These are phyloP conservation scores for Kazachstania psychrophila DNA, from an alignment of 805 yeast species.

Conservation along the genomic window DNA sequence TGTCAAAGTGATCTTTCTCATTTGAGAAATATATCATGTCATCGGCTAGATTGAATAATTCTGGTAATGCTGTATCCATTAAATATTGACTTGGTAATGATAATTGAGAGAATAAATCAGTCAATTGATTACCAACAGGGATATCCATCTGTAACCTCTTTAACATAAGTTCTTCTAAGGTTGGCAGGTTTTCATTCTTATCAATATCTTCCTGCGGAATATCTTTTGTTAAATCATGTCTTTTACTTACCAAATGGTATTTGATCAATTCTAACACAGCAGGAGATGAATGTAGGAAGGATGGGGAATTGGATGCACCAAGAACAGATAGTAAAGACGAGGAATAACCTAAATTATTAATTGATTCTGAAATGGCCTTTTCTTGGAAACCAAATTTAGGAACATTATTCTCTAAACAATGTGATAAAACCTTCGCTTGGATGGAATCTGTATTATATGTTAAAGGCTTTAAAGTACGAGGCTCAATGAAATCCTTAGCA, in stretches of 20 bases:
- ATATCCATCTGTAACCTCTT: conserved; percentile 40
- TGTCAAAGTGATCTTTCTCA: conserved; percentile 61
- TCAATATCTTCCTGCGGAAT: conserved; percentile 18
- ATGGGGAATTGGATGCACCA: conserved; percentile 27
- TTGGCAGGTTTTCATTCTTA: conserved; percentile 17
- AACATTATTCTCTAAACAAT: conserved; percentile 22
- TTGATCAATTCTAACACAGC: conserved; percentile 42
- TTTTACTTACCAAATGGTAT: conserved; percentile 45
- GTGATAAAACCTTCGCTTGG: conserved; percentile 21
- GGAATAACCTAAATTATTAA: conserved; percentile 20
- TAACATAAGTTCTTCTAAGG: conserved; percentile 37
- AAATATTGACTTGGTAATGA: conserved; percentile 54
- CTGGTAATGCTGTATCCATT: conserved; percentile 44
- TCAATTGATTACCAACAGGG: conserved; percentile 29
- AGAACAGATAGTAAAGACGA: conserved; percentile 23
- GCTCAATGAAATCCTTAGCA: conserved; percentile 16
- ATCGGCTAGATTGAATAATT: conserved; percentile 68
- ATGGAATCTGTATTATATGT: conserved; percentile 21
- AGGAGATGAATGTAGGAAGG: conserved; percentile 26
- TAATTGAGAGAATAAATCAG: conserved; percentile 44
- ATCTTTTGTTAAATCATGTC: conserved; percentile 34
- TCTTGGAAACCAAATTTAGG: conserved; percentile 28
- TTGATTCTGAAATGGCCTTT: conserved; percentile 22
- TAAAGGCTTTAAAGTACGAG: conserved; percentile 17
- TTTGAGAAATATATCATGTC: conserved; percentile 76